Base-by-base conservation (phyloP, 352 stramenopile genomes). In the Pythium scleroteichum region DNA sequence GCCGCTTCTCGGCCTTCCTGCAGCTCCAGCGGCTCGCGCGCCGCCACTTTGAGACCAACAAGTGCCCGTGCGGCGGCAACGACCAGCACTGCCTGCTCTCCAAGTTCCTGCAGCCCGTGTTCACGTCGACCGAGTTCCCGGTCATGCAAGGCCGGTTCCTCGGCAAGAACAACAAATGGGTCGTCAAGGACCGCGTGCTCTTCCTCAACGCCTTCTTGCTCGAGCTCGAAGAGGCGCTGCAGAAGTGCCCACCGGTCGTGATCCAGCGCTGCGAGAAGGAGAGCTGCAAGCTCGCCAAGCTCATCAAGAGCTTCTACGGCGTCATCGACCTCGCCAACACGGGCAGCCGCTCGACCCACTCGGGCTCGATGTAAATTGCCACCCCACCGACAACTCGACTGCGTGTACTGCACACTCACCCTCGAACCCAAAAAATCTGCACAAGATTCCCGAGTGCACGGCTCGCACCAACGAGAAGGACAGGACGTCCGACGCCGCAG, bases 1-100 rank as follows among this genome's bases (percentile, higher is more conserved):
- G 84, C 48, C 84, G 84, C 66, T 93, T 92, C 75, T 93, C 84
- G 54, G 79, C 82, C 49, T 93, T 93, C 68, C 70, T 91, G 65
- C 79, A 93, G 69, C 80, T 93, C 29, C 84, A 93, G 70, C 76
- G 84, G 23, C 73, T 92, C 20, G 80, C 75, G 40, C 68, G 73
- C 40, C 82, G 80, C 52, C 80, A 90, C 60, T 81, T 93, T 54
- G 68, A 88, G 59, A 74, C 88, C 62, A 62, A 76, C 29, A 41
- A 52, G 16, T 73, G 61, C 55, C 85, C 79, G 65, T 91, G 84
- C 65, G 78, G 77, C 23, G 79, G 82, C 44, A 68, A 82, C 44
- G 67, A 86, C 42, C 74, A 82, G 62, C 71, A 66, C 55, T 93
- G 84, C 39, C 66, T 93, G 52, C 76, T 93, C 49, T 55, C 81